Evolutionary conservation across 2,329 filamentous ascomycete species (phyloP).

Genomic region (Fusarium sp.): DNA sequence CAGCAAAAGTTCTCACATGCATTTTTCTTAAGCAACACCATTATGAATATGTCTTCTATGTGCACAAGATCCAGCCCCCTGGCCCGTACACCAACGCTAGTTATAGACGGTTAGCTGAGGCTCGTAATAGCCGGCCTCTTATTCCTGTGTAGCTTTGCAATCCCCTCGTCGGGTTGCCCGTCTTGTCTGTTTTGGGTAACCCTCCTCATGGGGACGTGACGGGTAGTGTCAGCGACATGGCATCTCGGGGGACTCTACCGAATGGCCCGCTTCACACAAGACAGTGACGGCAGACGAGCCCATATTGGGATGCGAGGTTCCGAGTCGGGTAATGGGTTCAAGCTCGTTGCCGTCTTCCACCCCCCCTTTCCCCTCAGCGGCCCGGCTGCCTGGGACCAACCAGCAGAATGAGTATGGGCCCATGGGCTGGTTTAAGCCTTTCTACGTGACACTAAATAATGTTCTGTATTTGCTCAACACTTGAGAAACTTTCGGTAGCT

Average conservation of each 20-base stretch:
- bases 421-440: neutral
- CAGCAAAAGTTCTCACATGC: conserved; percentile 47
- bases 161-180: neutral
- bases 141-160: neutral
- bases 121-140: neutral
- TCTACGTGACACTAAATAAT: neutral
- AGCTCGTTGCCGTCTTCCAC: neutral
- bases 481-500: neutral
- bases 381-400: conserved; percentile 21
- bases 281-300: neutral
- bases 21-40: neutral
- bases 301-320: conserved; percentile 13
- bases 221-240: neutral
- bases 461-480: neutral
- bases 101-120: neutral
- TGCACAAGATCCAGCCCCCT: conserved; percentile 13
- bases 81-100: neutral
- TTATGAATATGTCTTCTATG: neutral
- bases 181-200: neutral
- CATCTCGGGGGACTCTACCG: conserved; percentile 6
- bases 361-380: neutral
- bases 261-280: conserved; percentile 3
- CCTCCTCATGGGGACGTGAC: neutral
- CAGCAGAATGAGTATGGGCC: neutral
- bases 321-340: conserved; percentile 8